Percentiles rank a stretch among this genome's conserved stretches.
phyloP scores from a whole-genome alignment of 257 asterid species.

The Przewalskia tangutica region DNA sequence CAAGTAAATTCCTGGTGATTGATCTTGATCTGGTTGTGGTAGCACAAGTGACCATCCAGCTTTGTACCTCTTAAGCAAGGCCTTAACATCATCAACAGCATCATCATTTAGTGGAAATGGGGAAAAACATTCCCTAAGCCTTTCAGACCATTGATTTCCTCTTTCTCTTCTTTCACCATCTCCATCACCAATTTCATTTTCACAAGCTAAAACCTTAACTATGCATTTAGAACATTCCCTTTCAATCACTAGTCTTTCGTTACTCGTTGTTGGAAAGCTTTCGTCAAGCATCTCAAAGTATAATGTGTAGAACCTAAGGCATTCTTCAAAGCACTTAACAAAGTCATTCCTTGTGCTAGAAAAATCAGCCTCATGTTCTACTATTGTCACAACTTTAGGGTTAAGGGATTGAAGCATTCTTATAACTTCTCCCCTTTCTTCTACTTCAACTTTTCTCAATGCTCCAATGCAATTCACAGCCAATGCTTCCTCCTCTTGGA shows the following conservation, averaged over 20 bases:
- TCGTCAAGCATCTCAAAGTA: conserved; percentile 78
- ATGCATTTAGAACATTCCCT: conserved; percentile 67
- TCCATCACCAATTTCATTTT: conserved; percentile 21
- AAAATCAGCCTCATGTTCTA: conserved; percentile 82
- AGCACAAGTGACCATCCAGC: conserved; percentile 58
- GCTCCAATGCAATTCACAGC: conserved; percentile 68
- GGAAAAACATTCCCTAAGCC: conserved; percentile 42
- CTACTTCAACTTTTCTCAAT: conserved; percentile 22
- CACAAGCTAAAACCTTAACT: conserved; percentile 71
- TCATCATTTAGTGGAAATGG: conserved; percentile 49
- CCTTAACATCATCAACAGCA: conserved; percentile 62
- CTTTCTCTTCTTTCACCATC: conserved; percentile 55
- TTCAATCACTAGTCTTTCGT: conserved; percentile 68
- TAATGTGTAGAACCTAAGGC: conserved; percentile 57
- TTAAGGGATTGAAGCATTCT: conserved; percentile 27
- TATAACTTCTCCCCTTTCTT: conserved; percentile 26
- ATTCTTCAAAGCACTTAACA: conserved; percentile 58
- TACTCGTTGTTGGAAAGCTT: conserved; percentile 58
- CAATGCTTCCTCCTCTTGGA: conserved; percentile 55
- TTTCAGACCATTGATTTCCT: conserved; percentile 60
- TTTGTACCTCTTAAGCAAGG: conserved; percentile 62
- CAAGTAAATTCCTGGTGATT: conserved; percentile 44
- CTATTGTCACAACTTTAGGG: conserved; percentile 62
- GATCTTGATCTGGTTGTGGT: conserved; percentile 10
- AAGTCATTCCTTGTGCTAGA: conserved; percentile 32